A percentile compares a stretch with the other conserved stretches of the same genome.
phyloP scores from a whole-genome alignment of 2,329 filamentous ascomycete species.

The Pseudogymnoascus sp. region DNA sequence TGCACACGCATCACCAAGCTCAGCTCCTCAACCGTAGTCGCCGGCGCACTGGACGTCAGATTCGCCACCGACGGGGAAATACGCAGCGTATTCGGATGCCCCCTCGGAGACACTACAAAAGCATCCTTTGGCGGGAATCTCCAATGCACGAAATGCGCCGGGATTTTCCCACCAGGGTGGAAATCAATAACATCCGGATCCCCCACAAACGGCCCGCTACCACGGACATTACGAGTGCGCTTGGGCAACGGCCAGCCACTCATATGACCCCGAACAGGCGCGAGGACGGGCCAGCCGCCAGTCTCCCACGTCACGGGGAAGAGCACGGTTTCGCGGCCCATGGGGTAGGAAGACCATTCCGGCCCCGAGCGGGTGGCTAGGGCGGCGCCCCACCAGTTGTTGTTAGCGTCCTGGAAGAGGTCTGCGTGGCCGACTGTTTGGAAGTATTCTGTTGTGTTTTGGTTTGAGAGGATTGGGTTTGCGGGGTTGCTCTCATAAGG shows the following conservation, averaged over 20 bases:
- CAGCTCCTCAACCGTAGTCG: slow-evolving; percentile 40
- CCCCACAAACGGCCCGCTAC: slow-evolving; percentile 35
- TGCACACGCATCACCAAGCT: slow-evolving; percentile 48
- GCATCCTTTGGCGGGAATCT: slow-evolving; percentile 40
- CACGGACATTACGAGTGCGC: slow-evolving; percentile 28
- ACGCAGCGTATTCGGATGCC: slow-evolving; percentile 36
- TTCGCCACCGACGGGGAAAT: slow-evolving; percentile 43
- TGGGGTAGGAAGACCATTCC: slow-evolving; percentile 37
- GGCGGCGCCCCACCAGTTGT: slow-evolving; percentile 45
- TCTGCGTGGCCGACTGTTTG: slow-evolving; percentile 51
- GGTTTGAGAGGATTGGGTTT: slow-evolving; percentile 40
- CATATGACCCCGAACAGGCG: slow-evolving; percentile 38
- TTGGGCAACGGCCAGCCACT: slow-evolving; percentile 34
- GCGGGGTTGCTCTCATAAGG: slow-evolving; percentile 35
- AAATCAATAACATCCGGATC: slow-evolving; percentile 42
- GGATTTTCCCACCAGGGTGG: slow-evolving; percentile 35
- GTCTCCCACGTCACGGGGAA: slow-evolving; percentile 41
- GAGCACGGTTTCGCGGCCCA: slow-evolving; percentile 47
- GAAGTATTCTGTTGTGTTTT: slow-evolving; percentile 31
- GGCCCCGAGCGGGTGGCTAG: slow-evolving; percentile 39
- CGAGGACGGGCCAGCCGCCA: slow-evolving; percentile 40
- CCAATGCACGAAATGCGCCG: slow-evolving; percentile 49
- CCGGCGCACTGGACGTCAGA: slow-evolving; percentile 44
- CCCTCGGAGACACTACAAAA: slow-evolving; percentile 39
- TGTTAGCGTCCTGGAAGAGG: slow-evolving; percentile 41